Conservation (phyloP, 2,329 filamentous ascomycete genomes). For the Arachnomyces sp. region DNA sequence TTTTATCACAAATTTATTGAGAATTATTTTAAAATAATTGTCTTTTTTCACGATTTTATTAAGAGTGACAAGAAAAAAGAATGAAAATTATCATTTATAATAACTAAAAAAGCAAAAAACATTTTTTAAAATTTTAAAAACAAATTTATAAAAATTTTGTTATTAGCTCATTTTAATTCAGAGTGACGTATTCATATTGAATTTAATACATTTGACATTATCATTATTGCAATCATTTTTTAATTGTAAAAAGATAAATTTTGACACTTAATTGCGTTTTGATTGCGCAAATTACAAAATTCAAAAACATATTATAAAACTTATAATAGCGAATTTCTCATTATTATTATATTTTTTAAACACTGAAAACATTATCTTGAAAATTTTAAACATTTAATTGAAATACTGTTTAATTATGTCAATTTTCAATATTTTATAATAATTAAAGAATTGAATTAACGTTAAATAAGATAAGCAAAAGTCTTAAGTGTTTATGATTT, state of each 20-base stretch:
- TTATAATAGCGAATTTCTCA: conserved; percentile 24
- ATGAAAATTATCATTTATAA: conserved; percentile 2
- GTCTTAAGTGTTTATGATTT: too few species aligned
- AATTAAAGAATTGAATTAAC: too few species aligned
- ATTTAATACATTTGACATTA: conserved; percentile 15
- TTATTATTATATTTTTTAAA: conserved; percentile 19
- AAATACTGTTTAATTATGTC: too few species aligned
- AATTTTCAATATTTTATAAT: too few species aligned
- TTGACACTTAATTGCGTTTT: conserved; percentile 14
- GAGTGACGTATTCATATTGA: conserved; percentile 13
- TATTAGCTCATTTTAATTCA: conserved; percentile 16
- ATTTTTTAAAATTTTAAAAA: conserved; percentile 11
- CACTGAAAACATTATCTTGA: conserved; percentile 16
- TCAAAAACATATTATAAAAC: conserved; percentile 18
- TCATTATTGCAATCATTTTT: conserved; percentile 11
- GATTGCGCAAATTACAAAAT: too few species aligned
- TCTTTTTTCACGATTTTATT: conserved; percentile 12
- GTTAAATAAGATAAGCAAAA: too few species aligned
- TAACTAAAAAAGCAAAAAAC: conserved; percentile 8
- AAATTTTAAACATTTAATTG: background rate
- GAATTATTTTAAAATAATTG: conserved; percentile 13
- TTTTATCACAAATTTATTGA: conserved; percentile 27
- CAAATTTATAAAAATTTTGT: conserved; percentile 11
- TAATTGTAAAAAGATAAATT: conserved; percentile 11
- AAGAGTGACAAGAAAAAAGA: conserved; percentile 2